Evolutionary conservation across 148 eudicot genomes (phyloP), one percentile per base, ranked within the genome.

Genomic region (Polygonum aviculare): DNA sequence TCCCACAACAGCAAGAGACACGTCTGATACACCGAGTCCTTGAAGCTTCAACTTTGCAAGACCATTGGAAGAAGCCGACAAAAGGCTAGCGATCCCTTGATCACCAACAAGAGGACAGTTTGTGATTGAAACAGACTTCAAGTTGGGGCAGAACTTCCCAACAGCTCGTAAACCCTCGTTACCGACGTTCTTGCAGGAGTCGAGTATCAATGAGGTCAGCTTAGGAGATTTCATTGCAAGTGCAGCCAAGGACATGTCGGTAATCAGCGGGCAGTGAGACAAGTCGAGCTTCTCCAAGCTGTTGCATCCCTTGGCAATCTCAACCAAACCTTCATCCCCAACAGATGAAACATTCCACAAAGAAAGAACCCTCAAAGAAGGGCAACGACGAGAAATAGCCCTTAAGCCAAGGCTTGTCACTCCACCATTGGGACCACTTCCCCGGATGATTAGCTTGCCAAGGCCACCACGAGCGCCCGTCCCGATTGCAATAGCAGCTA

Each of bases 401-500:
- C 78, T 88, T 35, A 95, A 83, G 45, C 99, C 99, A 74, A 82
- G 65, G 74, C 88, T 78, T n/a, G 93, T 90, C 41, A 91, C 86
- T 22, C 88, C 89, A 73, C 84, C 80, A 9, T 57, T 75, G 31
- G 89, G 77, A 69, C 80, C 79, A 72, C 74, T 82, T 76, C 99
- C 98, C 80, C 83, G 76, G 12, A 95, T 87, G 22, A 83, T 35
- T 38, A 95, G 91, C 89, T 95, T 93, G 2, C 96, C 99, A 15
- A 95, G 78, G 31, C 97, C 94, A 71, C 97, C 98, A 44, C 87
- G 83, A 39, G 77, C 55, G 71, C 75, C 79, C 44, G 90, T 87
- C 52, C 97, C 97, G 77, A 91, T 84, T 80, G 97, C 88, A 78
- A 88, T 81, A 51, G 99, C 94, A 52, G 98, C 97, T 81, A 95